Conservation (phyloP, 345 rosid genomes). For the Camelina laxa region DNA sequence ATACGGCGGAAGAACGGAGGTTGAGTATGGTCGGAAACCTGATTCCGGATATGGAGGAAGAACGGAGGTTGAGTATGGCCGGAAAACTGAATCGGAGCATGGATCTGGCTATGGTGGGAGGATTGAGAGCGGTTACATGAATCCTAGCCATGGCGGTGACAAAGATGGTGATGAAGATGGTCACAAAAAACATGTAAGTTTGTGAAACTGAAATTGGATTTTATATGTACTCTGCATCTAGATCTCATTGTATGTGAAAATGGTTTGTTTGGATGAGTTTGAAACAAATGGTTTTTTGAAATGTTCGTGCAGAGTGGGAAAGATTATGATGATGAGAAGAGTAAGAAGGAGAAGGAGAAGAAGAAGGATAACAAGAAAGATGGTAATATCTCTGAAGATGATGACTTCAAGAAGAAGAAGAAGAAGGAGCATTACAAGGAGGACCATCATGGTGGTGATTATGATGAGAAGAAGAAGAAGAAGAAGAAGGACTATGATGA, state of each 20-base stretch:
- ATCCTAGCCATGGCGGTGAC: slow-evolving; percentile 44
- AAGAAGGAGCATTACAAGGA: slow-evolving; percentile 44
- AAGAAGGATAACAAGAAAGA: slow-evolving; percentile 10
- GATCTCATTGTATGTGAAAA: neutral
- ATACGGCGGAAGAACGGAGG: slow-evolving; percentile 38
- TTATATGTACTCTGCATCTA: neutral
- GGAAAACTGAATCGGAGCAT: slow-evolving; percentile 41
- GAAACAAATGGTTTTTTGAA: neutral
- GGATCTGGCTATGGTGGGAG: slow-evolving; percentile 53
- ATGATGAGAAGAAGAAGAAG: slow-evolving; percentile 5
- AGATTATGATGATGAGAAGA: neutral
- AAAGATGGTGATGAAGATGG: slow-evolving; percentile 51
- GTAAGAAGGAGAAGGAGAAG: slow-evolving; percentile 4
- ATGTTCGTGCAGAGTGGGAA: slow-evolving; percentile 5
- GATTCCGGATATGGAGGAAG: slow-evolving; percentile 42
- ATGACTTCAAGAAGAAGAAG: slow-evolving; percentile 20
- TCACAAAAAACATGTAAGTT: slow-evolving; percentile 78
- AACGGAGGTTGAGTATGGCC: slow-evolving; percentile 47
- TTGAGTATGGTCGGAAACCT: slow-evolving; percentile 47
- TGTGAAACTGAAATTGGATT: neutral
- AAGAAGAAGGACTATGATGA: neutral
- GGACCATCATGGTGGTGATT: slow-evolving; percentile 45
- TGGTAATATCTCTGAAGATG: slow-evolving; percentile 7
- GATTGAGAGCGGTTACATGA: slow-evolving; percentile 40
- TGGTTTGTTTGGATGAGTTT: neutral